Evolutionary conservation across 2,329 filamentous ascomycete genomes (phyloP).

Genomic region (Diaporthe citrichinensis): DNA sequence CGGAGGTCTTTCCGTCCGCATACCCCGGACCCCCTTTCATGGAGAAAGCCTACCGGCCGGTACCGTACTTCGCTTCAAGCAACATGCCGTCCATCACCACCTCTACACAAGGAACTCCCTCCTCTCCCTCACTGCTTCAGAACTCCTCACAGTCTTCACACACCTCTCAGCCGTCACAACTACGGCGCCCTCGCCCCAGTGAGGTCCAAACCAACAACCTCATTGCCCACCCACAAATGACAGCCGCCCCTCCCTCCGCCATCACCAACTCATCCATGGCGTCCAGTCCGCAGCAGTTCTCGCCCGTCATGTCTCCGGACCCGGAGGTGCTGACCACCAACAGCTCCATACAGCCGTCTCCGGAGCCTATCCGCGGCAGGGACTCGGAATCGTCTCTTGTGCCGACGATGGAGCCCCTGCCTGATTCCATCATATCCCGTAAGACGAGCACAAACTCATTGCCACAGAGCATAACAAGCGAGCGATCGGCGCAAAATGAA

Average conservation of each 20-base stretch:
- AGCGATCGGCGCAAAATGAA: slow-evolving; percentile 70
- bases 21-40: slow-evolving; percentile 40
- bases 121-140: slow-evolving; percentile 48
- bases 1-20: slow-evolving; percentile 41
- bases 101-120: slow-evolving; percentile 47
- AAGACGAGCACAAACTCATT: slow-evolving; percentile 75
- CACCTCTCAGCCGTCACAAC: slow-evolving; percentile 54
- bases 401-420: slow-evolving; percentile 58
- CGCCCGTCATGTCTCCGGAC: slow-evolving; percentile 71
- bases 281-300: slow-evolving; percentile 68
- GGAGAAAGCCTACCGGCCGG: slow-evolving; percentile 40
- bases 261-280: slow-evolving; percentile 70
- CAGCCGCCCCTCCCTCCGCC: slow-evolving; percentile 64
- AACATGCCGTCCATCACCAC: slow-evolving; percentile 52
- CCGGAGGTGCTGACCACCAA: slow-evolving; percentile 67
- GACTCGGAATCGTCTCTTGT: slow-evolving; percentile 49
- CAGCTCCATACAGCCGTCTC: slow-evolving; percentile 77
- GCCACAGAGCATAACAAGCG: slow-evolving; percentile 69
- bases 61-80: slow-evolving; percentile 41
- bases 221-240: slow-evolving; percentile 52
- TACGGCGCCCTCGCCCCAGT: slow-evolving; percentile 60
- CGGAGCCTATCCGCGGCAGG: slow-evolving; percentile 71
- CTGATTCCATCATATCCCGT: slow-evolving; percentile 75
- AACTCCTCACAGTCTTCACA: slow-evolving; percentile 60
- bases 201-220: slow-evolving; percentile 63